Conservation (phyloP, 2,329 filamentous ascomycete genomes). For the Verruconis gallopava region DNA sequence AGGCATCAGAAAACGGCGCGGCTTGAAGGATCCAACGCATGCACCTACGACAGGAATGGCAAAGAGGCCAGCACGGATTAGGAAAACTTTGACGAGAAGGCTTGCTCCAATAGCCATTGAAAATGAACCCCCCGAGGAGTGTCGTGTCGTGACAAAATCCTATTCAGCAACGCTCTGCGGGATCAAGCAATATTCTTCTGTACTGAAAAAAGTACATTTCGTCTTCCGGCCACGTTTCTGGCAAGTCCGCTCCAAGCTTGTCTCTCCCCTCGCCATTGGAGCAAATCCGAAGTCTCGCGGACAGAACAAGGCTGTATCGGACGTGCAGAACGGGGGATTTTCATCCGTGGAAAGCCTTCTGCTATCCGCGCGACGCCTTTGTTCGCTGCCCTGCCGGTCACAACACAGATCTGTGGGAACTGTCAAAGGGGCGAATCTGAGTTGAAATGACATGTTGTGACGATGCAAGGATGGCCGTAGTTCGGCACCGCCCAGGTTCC, state of each 20-base stretch:
- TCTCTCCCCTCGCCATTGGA: background rate
- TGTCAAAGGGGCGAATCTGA: slow-evolving; percentile 1
- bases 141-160: background rate
- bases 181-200: background rate
- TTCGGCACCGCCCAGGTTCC: too few relatives aligned
- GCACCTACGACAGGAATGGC: background rate
- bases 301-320: background rate
- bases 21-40: background rate
- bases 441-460: background rate
- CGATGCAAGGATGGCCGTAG: background rate
- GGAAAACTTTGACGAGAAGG: background rate
- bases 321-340: too few relatives aligned
- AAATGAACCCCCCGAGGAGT: background rate
- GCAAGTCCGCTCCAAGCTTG: too few relatives aligned
- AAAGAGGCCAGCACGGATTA: background rate
- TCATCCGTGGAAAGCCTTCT: too few relatives aligned
- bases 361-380: background rate
- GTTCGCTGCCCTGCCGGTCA: background rate
- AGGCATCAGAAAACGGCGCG: background rate
- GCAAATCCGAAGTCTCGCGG: background rate
- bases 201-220: background rate
- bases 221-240: background rate
- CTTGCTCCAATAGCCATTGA: background rate
- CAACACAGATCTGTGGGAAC: background rate
- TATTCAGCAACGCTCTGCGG: background rate